Conservation (phyloP, 805 yeast genomes). For the Starmerella apicola region DNA sequence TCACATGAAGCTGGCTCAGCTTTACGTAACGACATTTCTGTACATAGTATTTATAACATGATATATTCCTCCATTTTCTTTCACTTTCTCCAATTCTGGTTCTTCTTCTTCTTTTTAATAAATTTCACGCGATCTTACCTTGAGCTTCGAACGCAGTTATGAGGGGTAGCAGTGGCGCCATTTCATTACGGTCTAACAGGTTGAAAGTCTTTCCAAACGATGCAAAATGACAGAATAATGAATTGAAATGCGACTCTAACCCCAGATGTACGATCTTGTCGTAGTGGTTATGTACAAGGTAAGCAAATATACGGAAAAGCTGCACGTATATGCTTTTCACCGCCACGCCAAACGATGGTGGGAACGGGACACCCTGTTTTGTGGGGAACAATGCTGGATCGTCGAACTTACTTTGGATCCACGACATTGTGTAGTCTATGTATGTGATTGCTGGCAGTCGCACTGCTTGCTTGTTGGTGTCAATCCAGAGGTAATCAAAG, state of each 20-base stretch:
- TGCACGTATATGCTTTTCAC: constrained; percentile 80
- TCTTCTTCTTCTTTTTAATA: background rate
- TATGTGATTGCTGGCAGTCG: constrained; percentile 87
- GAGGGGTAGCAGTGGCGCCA: constrained; percentile 64
- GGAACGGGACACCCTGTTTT: constrained; percentile 75
- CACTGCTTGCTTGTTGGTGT: constrained; percentile 63
- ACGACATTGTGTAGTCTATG: constrained; percentile 79
- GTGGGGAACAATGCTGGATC: constrained; percentile 91
- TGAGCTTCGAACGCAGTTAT: constrained; percentile 72
- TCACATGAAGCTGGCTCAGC: background rate
- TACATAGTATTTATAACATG: constrained; percentile 1
- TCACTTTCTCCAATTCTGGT: background rate
- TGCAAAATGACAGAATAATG: constrained; percentile 87
- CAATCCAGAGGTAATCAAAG: constrained; percentile 84
- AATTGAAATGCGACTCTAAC: constrained; percentile 95
- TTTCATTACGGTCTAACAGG: constrained; percentile 63
- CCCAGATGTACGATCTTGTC: constrained; percentile 86
- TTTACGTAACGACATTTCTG: background rate
- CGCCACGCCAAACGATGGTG: constrained; percentile 69
- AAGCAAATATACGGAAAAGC: constrained; percentile 92
- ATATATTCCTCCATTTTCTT: background rate
- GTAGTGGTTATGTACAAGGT: constrained; percentile 86
- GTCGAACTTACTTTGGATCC: constrained; percentile 78
- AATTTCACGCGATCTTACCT: constrained; percentile 51
- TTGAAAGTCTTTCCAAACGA: constrained; percentile 77